phyloP scores from a whole-genome alignment of 768 basidiomycete genomes.

The Psilocybe cubensis region DNA sequence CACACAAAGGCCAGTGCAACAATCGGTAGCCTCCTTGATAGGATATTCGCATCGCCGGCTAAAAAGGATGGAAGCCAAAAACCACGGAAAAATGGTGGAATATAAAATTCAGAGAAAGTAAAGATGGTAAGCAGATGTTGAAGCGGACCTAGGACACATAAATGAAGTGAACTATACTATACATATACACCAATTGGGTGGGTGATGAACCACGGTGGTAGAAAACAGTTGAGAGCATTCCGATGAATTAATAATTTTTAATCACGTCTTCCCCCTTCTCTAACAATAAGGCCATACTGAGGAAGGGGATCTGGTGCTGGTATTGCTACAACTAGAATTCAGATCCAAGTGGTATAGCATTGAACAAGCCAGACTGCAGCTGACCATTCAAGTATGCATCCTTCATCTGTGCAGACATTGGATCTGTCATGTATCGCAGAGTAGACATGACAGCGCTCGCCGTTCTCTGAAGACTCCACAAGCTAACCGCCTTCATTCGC shows the following conservation, averaged over 20 bases:
- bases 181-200: too few relatives aligned
- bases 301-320: background rate
- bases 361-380: slow-evolving; percentile 22
- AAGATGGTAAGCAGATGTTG: too few relatives aligned
- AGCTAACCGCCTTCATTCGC: slow-evolving; percentile 85
- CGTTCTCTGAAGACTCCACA: slow-evolving; percentile 96
- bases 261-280: slow-evolving; percentile 12
- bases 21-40: too few relatives aligned
- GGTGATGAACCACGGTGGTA: too few relatives aligned
- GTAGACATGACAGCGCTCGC: slow-evolving; percentile 85
- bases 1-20: too few relatives aligned
- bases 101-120: too few relatives aligned
- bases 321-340: slow-evolving; percentile 16
- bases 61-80: too few relatives aligned
- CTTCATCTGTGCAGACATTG: slow-evolving; percentile 50
- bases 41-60: too few relatives aligned
- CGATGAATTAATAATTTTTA: slow-evolving; percentile 12
- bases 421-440: slow-evolving; percentile 77
- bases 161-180: too few relatives aligned
- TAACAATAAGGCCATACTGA: background rate
- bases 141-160: too few relatives aligned
- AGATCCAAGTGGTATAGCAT: slow-evolving; percentile 22
- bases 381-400: slow-evolving; percentile 45
- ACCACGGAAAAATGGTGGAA: too few relatives aligned
- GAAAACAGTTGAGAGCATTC: slow-evolving; percentile 31